Conservation (phyloP, 495 filamentous ascomycete species). For the Hypoxylon intermedium region DNA sequence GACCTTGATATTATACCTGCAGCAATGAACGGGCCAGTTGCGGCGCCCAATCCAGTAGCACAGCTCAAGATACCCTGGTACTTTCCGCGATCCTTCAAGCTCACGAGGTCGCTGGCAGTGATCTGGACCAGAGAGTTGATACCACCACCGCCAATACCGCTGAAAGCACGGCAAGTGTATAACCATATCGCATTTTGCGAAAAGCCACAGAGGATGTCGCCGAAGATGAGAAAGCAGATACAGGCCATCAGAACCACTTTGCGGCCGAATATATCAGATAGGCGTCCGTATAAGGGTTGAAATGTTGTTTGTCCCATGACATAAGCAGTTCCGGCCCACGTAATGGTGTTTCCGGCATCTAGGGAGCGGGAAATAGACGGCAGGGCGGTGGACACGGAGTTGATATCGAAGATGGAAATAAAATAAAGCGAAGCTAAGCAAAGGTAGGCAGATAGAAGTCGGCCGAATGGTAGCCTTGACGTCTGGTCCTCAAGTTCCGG, state of each 20-base stretch:
- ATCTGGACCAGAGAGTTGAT: slow-evolving; percentile 44
- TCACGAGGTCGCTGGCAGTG: slow-evolving; percentile 46
- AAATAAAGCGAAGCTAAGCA: slow-evolving; percentile 62
- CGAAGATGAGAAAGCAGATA: slow-evolving; percentile 49
- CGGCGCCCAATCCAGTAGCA: slow-evolving; percentile 50
- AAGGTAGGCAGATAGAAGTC: slow-evolving; percentile 64
- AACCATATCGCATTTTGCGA: slow-evolving; percentile 59
- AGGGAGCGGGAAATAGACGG: slow-evolving; percentile 66
- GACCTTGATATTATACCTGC: slow-evolving; percentile 23
- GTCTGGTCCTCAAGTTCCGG: slow-evolving; percentile 15
- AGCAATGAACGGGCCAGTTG: slow-evolving; percentile 50
- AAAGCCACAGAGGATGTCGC: slow-evolving; percentile 61
- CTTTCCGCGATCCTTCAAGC: slow-evolving; percentile 43
- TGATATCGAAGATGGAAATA: slow-evolving; percentile 68
- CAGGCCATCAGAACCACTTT: slow-evolving; percentile 59
- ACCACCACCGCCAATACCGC: slow-evolving; percentile 57
- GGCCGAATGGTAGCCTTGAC: slow-evolving; percentile 54
- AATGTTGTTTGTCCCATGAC: slow-evolving; percentile 70
- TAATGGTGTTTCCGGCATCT: slow-evolving; percentile 60
- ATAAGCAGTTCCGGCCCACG: slow-evolving; percentile 71
- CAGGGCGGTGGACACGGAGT: slow-evolving; percentile 65
- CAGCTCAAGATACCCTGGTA: slow-evolving; percentile 52
- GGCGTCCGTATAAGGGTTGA: slow-evolving; percentile 64
- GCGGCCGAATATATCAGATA: slow-evolving; percentile 66
- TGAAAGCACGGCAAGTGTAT: slow-evolving; percentile 62